A percentile compares a stretch with the other conserved stretches of the same genome.
Conservation (phyloP, 2,329 filamentous ascomycete species). For the Teratosphaeria pseudoeucalypti region DNA sequence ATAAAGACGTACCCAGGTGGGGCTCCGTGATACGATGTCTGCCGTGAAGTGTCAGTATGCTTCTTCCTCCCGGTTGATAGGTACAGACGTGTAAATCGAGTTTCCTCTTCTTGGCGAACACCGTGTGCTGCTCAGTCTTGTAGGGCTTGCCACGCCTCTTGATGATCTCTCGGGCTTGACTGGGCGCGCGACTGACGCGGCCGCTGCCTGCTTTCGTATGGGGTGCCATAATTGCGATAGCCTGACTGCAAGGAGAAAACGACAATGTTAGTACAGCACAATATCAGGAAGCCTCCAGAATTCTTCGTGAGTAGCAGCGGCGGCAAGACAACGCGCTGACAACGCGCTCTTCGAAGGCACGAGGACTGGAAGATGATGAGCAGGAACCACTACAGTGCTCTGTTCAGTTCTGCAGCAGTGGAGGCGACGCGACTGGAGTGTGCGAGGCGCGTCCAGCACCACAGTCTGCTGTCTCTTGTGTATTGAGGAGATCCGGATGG, state of each 20-base stretch:
- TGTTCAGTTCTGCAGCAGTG: neutral
- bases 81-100: constrained; percentile 40
- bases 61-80: neutral
- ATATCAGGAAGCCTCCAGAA: neutral
- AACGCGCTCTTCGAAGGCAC: neutral
- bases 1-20: constrained; percentile 53
- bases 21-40: constrained; percentile 47
- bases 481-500: neutral
- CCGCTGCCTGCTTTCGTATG: constrained; percentile 1
- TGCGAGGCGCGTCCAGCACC: neutral
- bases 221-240: neutral
- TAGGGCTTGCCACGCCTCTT: constrained; percentile 36
- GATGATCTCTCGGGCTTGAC: constrained; percentile 17
- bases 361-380: neutral
- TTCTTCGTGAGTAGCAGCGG: neutral
- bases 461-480: neutral
- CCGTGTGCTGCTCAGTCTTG: constrained; percentile 48
- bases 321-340: neutral
- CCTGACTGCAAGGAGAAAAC: neutral
- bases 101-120: constrained; percentile 51
- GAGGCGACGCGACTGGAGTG: constrained; percentile 1
- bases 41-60: constrained; percentile 3
- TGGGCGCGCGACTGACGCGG: constrained; percentile 11
- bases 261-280: constrained; percentile 1
- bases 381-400: neutral